Conservation (phyloP, 768 basidiomycete species). For the Collybia sp. region DNA sequence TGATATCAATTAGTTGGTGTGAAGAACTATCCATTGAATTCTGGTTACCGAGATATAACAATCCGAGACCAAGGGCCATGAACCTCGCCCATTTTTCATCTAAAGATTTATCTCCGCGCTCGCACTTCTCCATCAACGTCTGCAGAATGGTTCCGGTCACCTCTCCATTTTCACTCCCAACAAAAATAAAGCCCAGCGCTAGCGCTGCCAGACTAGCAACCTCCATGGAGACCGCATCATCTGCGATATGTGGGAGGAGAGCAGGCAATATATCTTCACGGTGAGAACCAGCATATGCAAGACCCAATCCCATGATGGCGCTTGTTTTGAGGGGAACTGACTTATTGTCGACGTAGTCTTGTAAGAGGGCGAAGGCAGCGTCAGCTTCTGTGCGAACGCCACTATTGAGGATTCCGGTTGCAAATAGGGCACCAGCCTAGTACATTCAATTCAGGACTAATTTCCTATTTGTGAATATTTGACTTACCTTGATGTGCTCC, state of each 20-base stretch:
- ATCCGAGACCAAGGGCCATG: slow-evolving; percentile 82
- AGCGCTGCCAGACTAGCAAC: slow-evolving; percentile 82
- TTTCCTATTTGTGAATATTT: not conserved
- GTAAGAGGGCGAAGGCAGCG: slow-evolving; percentile 84
- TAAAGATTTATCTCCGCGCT: slow-evolving; percentile 62
- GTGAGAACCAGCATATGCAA: slow-evolving; percentile 93
- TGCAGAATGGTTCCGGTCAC: slow-evolving; percentile 86
- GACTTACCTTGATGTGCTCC: slow-evolving; percentile 83
- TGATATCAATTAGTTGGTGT: not conserved
- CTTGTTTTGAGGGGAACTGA: slow-evolving; percentile 79
- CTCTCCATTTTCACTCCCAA: slow-evolving; percentile 93
- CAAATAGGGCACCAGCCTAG: slow-evolving; percentile 88
- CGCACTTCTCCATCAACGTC: slow-evolving; percentile 77
- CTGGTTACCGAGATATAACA: slow-evolving; percentile 83
- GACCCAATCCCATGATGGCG: slow-evolving; percentile 87
- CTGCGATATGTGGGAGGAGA: slow-evolving; percentile 78
- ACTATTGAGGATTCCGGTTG: slow-evolving; percentile 88
- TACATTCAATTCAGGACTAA: not conserved
- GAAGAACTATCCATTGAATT: not conserved
- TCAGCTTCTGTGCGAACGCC: slow-evolving; percentile 91
- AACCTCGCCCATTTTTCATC: slow-evolving; percentile 95
- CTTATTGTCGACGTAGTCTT: slow-evolving; percentile 86
- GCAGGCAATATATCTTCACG: slow-evolving; percentile 77
- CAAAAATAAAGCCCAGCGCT: slow-evolving; percentile 91
- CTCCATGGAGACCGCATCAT: slow-evolving; percentile 84